Base-by-base conservation (phyloP, 2,329 filamentous ascomycete species). In the Fusarium mexicanum region DNA sequence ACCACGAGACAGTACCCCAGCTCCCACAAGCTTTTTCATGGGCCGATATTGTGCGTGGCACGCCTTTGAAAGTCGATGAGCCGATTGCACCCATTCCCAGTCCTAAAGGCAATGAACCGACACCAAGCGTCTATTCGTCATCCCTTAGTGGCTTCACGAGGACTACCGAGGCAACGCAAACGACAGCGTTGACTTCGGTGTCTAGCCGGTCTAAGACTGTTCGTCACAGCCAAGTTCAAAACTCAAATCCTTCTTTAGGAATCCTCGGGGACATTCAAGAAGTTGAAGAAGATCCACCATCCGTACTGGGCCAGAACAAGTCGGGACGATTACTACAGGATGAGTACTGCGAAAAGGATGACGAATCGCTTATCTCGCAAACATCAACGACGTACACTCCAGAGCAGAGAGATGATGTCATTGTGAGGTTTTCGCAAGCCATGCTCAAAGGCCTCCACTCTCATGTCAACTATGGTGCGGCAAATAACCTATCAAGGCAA, bases 1-100 rank as follows among this genome's bases (percentile, higher is more conserved):
- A 44, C 43, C 6, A 26, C 5, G 0, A 44, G 6, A 17, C 2
- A 4, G n/a, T 24, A 8, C 1, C 0, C 10, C 6, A 24, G 43
- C 43, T 6, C 11, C 43, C 10, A 44, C 43, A 18, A 0, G 0
- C 43, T 5, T 12, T 4, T 1, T 44, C 43, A 8, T 46, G 43
- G 43, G 43, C 43, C 16, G n/a, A 44, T 13, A 7, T 44, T 2
- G 43, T 26, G 7, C 43, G 17, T 46, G 11, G n/a, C 5, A 9
- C 43, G n/a, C 6, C 43, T 13, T 26, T 13, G 17, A 26, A 26
- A 46, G 17, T 18, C 11, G 43, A 46, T 13, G 5, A 26, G 43
- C n/a, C 43, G 0, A 18, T 18, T 46, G 11, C 43, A 18, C 11
- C 43, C 11, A 26, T 46, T 18, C 13, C 43, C 9, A 46, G 43